These are phyloP conservation scores for Paraglomus occultum DNA, from an alignment of 192 early-diverging fungal genomes.

Conservation along the genomic window DNA sequence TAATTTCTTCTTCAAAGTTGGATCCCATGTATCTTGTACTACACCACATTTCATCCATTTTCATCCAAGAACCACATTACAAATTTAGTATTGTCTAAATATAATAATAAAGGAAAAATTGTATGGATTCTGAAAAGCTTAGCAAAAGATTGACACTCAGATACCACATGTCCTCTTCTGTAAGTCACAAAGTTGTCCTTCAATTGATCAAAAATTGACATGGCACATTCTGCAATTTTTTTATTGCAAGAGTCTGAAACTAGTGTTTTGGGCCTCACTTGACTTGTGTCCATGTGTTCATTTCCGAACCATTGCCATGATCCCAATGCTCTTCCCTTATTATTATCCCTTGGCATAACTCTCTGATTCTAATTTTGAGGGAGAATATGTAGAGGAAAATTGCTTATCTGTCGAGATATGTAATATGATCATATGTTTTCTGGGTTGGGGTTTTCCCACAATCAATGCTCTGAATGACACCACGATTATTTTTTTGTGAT, in stretches of 20 bases:
- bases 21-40: slow-evolving; percentile 3
- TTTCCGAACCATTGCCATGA: background rate
- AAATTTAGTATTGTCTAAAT: background rate
- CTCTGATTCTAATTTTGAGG: too few species aligned
- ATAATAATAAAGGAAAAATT: slow-evolving; percentile 17
- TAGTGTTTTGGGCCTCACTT: background rate
- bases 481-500: too few species aligned
- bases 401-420: too few species aligned
- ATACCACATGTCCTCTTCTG: background rate
- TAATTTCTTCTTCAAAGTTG: slow-evolving; percentile 1
- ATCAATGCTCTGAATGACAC: too few species aligned
- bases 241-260: slow-evolving; percentile 3
- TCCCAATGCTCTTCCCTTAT: too few species aligned
- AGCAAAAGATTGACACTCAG: background rate
- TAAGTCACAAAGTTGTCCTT: too few species aligned
- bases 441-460: too few species aligned
- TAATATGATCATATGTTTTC: too few species aligned
- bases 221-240: too few species aligned
- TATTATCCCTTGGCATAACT: too few species aligned
- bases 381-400: too few species aligned
- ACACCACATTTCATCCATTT: background rate
- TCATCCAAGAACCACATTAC: slow-evolving; percentile 8
- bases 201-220: too few species aligned
- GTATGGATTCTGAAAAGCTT: background rate
- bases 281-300: slow-evolving; percentile 1